These are phyloP conservation scores for Monoraphidium neglectum DNA, from an alignment of 139 green algal genomes.

Conservation along the genomic window DNA sequence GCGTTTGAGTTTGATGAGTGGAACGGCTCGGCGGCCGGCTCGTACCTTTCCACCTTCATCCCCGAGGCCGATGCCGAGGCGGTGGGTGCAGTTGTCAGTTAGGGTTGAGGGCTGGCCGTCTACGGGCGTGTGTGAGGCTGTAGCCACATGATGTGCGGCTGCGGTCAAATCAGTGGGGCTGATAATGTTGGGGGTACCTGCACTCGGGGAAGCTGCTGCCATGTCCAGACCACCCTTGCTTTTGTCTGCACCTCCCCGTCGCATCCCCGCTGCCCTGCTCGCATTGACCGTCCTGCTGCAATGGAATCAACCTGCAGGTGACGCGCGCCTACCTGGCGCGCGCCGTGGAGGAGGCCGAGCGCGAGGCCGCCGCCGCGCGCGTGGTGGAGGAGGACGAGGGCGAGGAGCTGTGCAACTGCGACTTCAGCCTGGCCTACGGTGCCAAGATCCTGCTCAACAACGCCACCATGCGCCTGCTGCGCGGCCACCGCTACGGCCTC, in stretches of 20 bases:
- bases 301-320: too few relatives aligned
- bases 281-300: too few relatives aligned
- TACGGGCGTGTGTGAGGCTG: too few relatives aligned
- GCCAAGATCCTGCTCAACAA: constrained; percentile 90
- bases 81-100: too few relatives aligned
- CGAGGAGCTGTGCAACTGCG: constrained; percentile 86
- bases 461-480: constrained; percentile 66
- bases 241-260: too few relatives aligned
- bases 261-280: too few relatives aligned
- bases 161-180: too few relatives aligned
- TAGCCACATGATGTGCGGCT: too few relatives aligned
- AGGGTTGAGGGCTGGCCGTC: too few relatives aligned
- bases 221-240: too few relatives aligned
- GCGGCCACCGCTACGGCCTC: constrained; percentile 79
- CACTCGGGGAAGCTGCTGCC: too few relatives aligned
- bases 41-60: constrained; percentile 68
- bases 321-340: constrained; percentile 37
- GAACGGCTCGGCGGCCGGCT: constrained; percentile 36
- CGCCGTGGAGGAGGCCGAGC: constrained; percentile 38
- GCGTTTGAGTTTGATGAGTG: constrained; percentile 62
- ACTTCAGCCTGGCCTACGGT: constrained; percentile 87
- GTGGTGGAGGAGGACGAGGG: constrained; percentile 67
- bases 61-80: constrained; percentile 30
- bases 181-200: too few relatives aligned
- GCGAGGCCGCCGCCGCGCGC: constrained; percentile 29